Evolutionary conservation across 208 protist species (phyloP).

Genomic region (Chromosphaera perkinsii): DNA sequence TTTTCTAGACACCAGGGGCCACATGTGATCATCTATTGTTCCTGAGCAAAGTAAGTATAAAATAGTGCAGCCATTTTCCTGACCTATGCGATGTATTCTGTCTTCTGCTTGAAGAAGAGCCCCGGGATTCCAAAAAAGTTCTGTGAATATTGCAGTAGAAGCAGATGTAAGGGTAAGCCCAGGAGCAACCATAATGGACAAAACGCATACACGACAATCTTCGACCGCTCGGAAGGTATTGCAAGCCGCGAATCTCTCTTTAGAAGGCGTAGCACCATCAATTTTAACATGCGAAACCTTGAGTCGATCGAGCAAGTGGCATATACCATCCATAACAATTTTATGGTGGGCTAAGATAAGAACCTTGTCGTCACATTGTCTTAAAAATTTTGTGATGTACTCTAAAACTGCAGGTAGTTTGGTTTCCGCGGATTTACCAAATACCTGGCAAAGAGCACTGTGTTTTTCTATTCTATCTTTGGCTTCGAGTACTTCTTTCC

Average conservation of each 20-base stretch:
- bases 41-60: no score
- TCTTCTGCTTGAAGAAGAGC: slow-evolving; percentile 7
- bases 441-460: neutral
- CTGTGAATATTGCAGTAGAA: slow-evolving; percentile 12
- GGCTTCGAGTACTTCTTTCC: neutral
- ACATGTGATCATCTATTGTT: no score
- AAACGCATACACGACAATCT: neutral
- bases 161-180: slow-evolving; percentile 18
- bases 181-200: slow-evolving; percentile 12
- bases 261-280: slow-evolving; percentile 2
- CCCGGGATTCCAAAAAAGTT: slow-evolving; percentile 23
- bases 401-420: slow-evolving; percentile 13
- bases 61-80: no score
- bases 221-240: neutral
- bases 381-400: neutral
- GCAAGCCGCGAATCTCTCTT: neutral
- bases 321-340: slow-evolving; percentile 1
- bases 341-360: slow-evolving; percentile 12
- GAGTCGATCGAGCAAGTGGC: neutral
- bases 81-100: no score
- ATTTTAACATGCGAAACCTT: slow-evolving; percentile 3
- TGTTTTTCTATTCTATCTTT: neutral
- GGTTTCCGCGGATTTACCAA: neutral
- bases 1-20: no score
- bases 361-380: slow-evolving; percentile 9